Evolutionary conservation across 768 basidiomycete genomes (phyloP), one percentile per base, ranked within the genome.

Genomic region (Wakefieldia striispora): DNA sequence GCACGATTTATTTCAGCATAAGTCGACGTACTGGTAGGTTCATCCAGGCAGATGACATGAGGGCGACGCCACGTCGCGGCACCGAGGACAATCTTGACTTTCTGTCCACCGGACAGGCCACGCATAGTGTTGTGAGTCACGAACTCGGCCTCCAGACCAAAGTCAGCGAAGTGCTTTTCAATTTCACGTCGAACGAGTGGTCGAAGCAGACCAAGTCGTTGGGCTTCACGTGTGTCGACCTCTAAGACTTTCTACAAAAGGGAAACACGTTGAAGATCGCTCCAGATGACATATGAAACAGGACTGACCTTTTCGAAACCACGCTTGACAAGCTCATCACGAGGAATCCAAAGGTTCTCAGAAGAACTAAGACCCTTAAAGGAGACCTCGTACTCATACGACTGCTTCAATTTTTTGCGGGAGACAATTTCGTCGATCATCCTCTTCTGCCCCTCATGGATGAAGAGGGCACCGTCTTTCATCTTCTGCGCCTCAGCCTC

Each of bases 71-170:
- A 99, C 37, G 95, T 97, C 35, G 95, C 95, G 55, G 95, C 94
- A 74, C 91, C 94, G 61, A 97, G 89, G 40, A 97, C 95, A 64
- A 97, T 93, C 87, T 97, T 97, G 71, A 97, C 95, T 77, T 97
- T 97, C 76, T 97, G 95, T 70, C 95, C 95, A 72, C 95, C 95
- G 56, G 94, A 95, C 40, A 97, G 84, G 82, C 95, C 95, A 53
- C 95, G 83, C 97, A 98, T 99, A 61, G 88, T 88, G 83, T 98
- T 99, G 81, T 99, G 97, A 21, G 91, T 91, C 58, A 95, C 93
- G 72, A 99, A 98, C 78, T 98, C 97, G 55, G 97, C 78, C 76
- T 99, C 97, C 63, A 99, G 91, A 76, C 97, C 94, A 64, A 98
- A 97, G 79, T 98, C 95, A 54, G 90, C 91, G 61, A 98, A 95